Conservation (phyloP, 2,329 filamentous ascomycete species). For the Paecilomyces fulvus region DNA sequence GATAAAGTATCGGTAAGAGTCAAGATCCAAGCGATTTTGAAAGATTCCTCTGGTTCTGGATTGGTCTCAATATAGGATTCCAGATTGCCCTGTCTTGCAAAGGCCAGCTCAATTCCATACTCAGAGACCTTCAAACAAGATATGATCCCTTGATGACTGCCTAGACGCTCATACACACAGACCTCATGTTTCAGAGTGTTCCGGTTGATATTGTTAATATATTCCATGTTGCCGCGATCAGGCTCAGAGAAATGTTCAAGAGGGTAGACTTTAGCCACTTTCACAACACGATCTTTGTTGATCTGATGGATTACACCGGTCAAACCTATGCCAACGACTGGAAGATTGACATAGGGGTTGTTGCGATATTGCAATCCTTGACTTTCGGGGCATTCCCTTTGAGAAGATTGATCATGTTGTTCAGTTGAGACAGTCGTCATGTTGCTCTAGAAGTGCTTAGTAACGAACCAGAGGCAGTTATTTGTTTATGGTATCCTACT, state of each 20-base stretch:
- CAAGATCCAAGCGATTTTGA: constrained; percentile 10
- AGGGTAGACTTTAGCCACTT: neutral
- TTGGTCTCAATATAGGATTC: constrained; percentile 8
- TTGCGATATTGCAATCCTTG: neutral
- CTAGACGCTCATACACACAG: constrained; percentile 8
- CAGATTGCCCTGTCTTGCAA: constrained; percentile 9
- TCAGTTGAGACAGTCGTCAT: neutral
- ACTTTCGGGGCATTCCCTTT: neutral
- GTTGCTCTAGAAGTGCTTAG: neutral
- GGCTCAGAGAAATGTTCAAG: constrained; percentile 1
- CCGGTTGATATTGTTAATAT: constrained; percentile 10
- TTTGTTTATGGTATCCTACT: neutral
- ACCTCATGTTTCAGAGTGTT: constrained; percentile 8
- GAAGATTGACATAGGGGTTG: neutral
- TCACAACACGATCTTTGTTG: neutral
- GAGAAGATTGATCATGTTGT: neutral
- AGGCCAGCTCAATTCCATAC: constrained; percentile 11
- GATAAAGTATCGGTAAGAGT: constrained; percentile 8
- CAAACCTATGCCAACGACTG: neutral
- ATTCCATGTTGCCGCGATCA: constrained; percentile 4
- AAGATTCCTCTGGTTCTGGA: constrained; percentile 7
- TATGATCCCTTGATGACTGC: constrained; percentile 8
- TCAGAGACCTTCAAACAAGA: constrained; percentile 9
- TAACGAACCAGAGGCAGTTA: neutral
- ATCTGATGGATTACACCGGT: neutral